Base-by-base conservation (phyloP, 371 early-diverging fungal genomes). In the Mucor saturninus region DNA sequence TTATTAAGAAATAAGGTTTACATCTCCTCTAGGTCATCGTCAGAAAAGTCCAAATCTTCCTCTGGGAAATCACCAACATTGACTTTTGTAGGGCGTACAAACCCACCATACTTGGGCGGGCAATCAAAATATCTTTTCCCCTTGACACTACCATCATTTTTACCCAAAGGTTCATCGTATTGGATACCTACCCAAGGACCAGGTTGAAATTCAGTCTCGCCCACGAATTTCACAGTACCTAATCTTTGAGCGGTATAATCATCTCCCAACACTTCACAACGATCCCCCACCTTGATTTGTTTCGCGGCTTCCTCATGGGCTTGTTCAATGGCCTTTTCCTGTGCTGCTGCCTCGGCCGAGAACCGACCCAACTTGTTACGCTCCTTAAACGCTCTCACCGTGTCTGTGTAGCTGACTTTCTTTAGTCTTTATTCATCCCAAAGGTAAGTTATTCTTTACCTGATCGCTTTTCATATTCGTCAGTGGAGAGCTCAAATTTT, bases 151-250 rank as follows among this genome's bases (percentile, higher is more conserved):
- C 98, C 98, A 73, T 96, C 87, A 69, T 98, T 93, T 75, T 94
- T 96, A 31, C 98, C 98, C 43, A 96, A 68, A 0, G 98, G 98
- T 62, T 98, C 98, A 68, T 98, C 98, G 56, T 93, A 96, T 69
- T 96, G 91, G 15, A 98, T 77, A 53, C 98, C 98, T 9, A 97
- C 89, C 96, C 96, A 98, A 49, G 79, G 76, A 3, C 98, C 98
- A 0, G 89, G 77, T 65, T 95, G 92, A 69, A 97, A 95, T 43
- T 87, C 73, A 0, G 89, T 88, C 43, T 72, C 57, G 15, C 91
- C 92, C 8, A 96, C 83, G 74, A 86, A 98, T 56, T 82, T 74
- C 37, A 98, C 94, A 1, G 85, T 80, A 8, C 98, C 98, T 5
- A 93, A 70, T 57, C 90, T 86, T 50, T 67, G 74, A 10, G 91